These are phyloP conservation scores for Blastomyces parvus DNA, from an alignment of 2,329 filamentous ascomycete genomes.

Conservation along the genomic window DNA sequence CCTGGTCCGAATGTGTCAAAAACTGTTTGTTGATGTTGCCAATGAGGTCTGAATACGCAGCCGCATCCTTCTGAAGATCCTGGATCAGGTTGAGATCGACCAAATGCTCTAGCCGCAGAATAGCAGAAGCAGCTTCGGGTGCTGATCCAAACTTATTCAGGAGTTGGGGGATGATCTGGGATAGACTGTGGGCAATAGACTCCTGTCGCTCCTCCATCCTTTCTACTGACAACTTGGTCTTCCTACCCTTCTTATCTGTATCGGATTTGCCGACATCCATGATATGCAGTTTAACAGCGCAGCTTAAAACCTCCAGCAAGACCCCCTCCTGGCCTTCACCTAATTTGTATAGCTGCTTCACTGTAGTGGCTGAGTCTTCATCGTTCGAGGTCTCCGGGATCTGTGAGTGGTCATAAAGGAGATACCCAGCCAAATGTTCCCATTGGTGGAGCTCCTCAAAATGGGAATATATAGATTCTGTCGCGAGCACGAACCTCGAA, in stretches of 20 bases:
- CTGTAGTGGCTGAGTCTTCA: constrained; percentile 51
- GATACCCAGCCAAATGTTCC: constrained; percentile 80
- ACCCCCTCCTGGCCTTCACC: constrained; percentile 70
- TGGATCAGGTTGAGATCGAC: constrained; percentile 82
- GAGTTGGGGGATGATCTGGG: constrained; percentile 69
- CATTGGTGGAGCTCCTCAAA: constrained; percentile 74
- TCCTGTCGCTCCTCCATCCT: constrained; percentile 63
- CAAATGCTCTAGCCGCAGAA: constrained; percentile 75
- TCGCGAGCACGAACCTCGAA: constrained; percentile 75
- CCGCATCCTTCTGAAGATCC: constrained; percentile 76
- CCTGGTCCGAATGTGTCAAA: constrained; percentile 77
- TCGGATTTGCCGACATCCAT: constrained; percentile 55
- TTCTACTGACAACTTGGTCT: constrained; percentile 50
- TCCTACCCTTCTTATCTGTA: constrained; percentile 46
- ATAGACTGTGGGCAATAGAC: constrained; percentile 61
- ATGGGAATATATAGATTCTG: constrained; percentile 74
- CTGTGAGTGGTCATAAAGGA: constrained; percentile 81
- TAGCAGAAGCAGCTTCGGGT: constrained; percentile 73
- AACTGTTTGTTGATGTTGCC: constrained; percentile 94
- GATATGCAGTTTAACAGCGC: constrained; percentile 67
- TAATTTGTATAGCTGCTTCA: constrained; percentile 65
- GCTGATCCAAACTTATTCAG: constrained; percentile 90
- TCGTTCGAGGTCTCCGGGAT: constrained; percentile 45
- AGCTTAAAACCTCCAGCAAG: constrained; percentile 76
- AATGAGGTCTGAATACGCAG: constrained; percentile 67